A percentile compares a stretch with the other conserved stretches of the same genome.
Conservation (phyloP, 805 yeast genomes). For the Kodamaea leandrae region DNA sequence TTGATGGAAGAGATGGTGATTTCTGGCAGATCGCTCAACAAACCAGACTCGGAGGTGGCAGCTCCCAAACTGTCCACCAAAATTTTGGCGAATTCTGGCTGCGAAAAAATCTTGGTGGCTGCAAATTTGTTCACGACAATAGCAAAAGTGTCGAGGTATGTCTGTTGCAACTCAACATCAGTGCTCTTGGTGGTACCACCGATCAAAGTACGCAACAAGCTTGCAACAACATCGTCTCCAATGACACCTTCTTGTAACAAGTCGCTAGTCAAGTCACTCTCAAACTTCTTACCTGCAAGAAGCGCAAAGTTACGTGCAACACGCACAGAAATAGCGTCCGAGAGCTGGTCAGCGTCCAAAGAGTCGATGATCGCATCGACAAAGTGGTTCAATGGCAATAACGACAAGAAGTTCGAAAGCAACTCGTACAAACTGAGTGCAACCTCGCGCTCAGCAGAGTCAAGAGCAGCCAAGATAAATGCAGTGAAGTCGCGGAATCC, state of each 20-base stretch:
- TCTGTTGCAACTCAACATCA: constrained; percentile 58
- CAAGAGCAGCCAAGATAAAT: constrained; percentile 37
- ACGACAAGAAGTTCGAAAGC: constrained; percentile 59
- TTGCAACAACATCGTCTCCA: constrained; percentile 33
- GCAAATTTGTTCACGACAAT: constrained; percentile 64
- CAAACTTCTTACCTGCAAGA: constrained; percentile 67
- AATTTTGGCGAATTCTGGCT: constrained; percentile 43
- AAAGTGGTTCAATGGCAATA: constrained; percentile 74
- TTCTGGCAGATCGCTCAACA: constrained; percentile 56
- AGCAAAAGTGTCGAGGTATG: constrained; percentile 67
- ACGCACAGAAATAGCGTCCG: constrained; percentile 42
- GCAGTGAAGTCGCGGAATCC: constrained; percentile 34
- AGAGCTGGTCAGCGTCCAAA: constrained; percentile 29
- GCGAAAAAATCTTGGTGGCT: constrained; percentile 22
- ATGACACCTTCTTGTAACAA: not conserved
- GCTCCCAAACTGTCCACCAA: constrained; percentile 50
- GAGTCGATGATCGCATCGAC: constrained; percentile 54
- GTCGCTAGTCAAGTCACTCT: constrained; percentile 54
- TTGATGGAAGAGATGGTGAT: constrained; percentile 70
- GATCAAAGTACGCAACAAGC: constrained; percentile 50
- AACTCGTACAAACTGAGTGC: constrained; percentile 49
- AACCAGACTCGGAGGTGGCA: constrained; percentile 49
- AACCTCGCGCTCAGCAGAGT: constrained; percentile 27
- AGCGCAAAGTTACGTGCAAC: constrained; percentile 61
- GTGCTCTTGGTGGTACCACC: constrained; percentile 32